phyloP scores from a whole-genome alignment of 1,139 yeast genomes.

The Scheffersomyces lignicola region DNA sequence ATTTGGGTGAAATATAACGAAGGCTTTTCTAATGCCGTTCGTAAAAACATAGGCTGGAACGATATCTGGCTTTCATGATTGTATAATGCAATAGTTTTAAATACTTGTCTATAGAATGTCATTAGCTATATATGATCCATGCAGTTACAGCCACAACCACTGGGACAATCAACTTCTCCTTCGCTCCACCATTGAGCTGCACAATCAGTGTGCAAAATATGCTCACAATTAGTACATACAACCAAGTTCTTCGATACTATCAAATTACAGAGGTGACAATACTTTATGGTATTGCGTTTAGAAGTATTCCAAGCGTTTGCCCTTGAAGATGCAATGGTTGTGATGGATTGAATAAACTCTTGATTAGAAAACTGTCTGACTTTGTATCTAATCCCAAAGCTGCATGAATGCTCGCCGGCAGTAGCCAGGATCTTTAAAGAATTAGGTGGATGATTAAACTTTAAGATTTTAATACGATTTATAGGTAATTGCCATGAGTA shows the following conservation, averaged over 20 bases:
- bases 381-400: slow-evolving; percentile 41
- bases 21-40: slow-evolving; percentile 92
- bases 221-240: slow-evolving; percentile 75
- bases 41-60: slow-evolving; percentile 80
- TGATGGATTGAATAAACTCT: slow-evolving; percentile 23
- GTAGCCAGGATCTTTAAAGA: slow-evolving; percentile 13
- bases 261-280: slow-evolving; percentile 67
- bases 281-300: slow-evolving; percentile 27
- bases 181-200: slow-evolving; percentile 77
- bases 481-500: slow-evolving; percentile 83
- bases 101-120: too few relatives aligned
- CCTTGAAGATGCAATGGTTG: slow-evolving; percentile 23
- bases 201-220: slow-evolving; percentile 75
- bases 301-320: slow-evolving; percentile 36
- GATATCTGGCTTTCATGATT: slow-evolving; percentile 52
- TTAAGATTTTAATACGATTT: slow-evolving; percentile 72
- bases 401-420: slow-evolving; percentile 32
- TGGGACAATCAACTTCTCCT: slow-evolving; percentile 52
- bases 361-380: slow-evolving; percentile 17
- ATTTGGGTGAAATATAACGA: slow-evolving; percentile 94
- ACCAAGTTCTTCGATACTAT: slow-evolving; percentile 61
- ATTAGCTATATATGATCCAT: too few relatives aligned
- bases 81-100: too few relatives aligned
- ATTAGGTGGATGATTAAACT: slow-evolving; percentile 55
- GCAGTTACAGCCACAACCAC: slow-evolving; percentile 90